Evolutionary conservation across 805 yeast species (phyloP).

Genomic region (Hanseniaspora guilliermondii): DNA sequence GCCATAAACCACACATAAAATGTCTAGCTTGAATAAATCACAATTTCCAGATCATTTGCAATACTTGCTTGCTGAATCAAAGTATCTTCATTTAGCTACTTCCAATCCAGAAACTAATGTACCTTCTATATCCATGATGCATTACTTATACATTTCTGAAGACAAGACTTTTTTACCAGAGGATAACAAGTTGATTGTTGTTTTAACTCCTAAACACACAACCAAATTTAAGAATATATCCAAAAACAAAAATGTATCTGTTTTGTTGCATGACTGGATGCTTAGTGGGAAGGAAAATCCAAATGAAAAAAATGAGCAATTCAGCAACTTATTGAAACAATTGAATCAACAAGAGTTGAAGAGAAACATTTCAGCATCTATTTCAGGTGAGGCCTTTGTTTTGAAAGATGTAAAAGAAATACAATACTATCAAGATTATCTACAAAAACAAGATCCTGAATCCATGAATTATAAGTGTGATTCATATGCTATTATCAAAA

Average conservation of each 20-base stretch:
- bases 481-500: conserved; percentile 52
- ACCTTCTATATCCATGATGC: conserved; percentile 89
- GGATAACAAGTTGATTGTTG: conserved; percentile 40
- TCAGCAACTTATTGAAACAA: conserved; percentile 53
- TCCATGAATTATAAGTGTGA: conserved; percentile 32
- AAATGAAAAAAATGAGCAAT: conserved; percentile 24
- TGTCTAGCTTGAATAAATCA: background rate
- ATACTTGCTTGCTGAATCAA: conserved; percentile 43
- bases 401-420: conserved; percentile 37
- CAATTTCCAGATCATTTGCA: conserved; percentile 31
- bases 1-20: background rate
- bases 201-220: conserved; percentile 62
- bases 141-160: conserved; percentile 55
- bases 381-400: conserved; percentile 58
- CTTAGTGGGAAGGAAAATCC: conserved; percentile 30
- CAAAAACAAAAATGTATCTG: conserved; percentile 63
- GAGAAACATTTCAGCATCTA: conserved; percentile 41
- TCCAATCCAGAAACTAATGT: conserved; percentile 42
- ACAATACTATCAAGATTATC: conserved; percentile 47
- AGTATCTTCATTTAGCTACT: conserved; percentile 77
- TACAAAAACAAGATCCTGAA: conserved; percentile 51
- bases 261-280: conserved; percentile 85
- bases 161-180: conserved; percentile 30
- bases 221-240: conserved; percentile 60
- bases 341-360: conserved; percentile 71